Evolutionary conservation across 2,329 filamentous ascomycete genomes (phyloP), one percentile per base, ranked within the genome.

Genomic region (Neonectria sp.): DNA sequence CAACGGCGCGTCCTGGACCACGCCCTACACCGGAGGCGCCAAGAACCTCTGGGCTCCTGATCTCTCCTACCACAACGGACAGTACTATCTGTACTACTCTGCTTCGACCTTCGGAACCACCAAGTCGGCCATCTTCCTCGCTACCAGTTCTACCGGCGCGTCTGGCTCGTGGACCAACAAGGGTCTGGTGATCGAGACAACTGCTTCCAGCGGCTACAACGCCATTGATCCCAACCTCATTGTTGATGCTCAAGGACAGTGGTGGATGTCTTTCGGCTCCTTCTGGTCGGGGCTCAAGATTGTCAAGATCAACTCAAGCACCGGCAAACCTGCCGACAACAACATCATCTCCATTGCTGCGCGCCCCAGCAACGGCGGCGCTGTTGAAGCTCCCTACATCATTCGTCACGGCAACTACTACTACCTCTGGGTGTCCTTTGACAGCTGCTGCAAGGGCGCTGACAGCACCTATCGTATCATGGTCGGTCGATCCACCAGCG

Each of bases 41-140:
- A 70, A 66, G 64, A 79, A 79, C 46, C 78, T 79, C 37, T 82
- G 66, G 87, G 89, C 89, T 0, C 89, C 89, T 0, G 88, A 91
- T 71, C 84, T 88, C 6, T 79, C 82, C 1, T 79, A 75, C 68
- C 77, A 71, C 31, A 76, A 79, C 56, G 76, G 73, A 0, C 63
- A 73, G 63, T 79, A 78, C 72, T 79, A 74, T 40, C 52, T 79
- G 33, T 79, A 79, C 75, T 79, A 79, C 70, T 79, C 77, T 0
- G 77, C 77, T 1, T 79, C 77, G 8, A 70, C 72, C 0, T 79
- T 79, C 2, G 77, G 77, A 1, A 64, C 68, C 9, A 66, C 62
- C 4, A 71, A 67, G 17, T 79, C 77, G 4, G 77, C 76, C 12
- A 79, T 79, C 48, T 79, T 78, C 65, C 69, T 79, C 2, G 77